phyloP scores from a whole-genome alignment of 1,139 yeast genomes.

The Saccharomyces hybrid region DNA sequence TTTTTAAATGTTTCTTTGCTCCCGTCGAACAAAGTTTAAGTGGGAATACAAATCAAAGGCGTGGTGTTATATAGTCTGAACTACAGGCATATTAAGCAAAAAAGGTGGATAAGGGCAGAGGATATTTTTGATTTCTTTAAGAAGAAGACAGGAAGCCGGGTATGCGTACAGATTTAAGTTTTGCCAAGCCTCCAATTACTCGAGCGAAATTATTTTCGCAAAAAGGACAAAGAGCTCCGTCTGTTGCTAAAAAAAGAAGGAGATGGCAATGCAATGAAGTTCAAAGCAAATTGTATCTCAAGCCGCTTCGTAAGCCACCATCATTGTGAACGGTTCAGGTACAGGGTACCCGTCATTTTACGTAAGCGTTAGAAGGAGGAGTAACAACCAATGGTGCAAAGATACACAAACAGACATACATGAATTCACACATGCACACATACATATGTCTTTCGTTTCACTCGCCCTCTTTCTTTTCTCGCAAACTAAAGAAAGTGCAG shows the following conservation, averaged over 20 bases:
- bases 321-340: background rate
- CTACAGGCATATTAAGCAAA: background rate
- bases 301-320: background rate
- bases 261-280: background rate
- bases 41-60: background rate
- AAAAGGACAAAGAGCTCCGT: background rate
- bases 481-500: no score
- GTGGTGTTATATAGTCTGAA: background rate
- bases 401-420: background rate
- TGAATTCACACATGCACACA: no score
- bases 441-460: no score
- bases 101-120: background rate
- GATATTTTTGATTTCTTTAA: background rate
- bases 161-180: background rate
- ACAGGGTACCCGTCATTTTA: background rate
- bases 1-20: background rate
- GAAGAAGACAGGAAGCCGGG: background rate
- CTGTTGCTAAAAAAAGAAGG: background rate
- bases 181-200: slow-evolving; percentile 1
- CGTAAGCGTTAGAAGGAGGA: background rate
- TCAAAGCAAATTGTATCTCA: background rate
- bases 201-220: background rate
- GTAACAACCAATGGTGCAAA: background rate
- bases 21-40: background rate
- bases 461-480: no score